Evolutionary conservation across 1,139 yeast species (phyloP).

Genomic region (Scheffersomyces quercinus): DNA sequence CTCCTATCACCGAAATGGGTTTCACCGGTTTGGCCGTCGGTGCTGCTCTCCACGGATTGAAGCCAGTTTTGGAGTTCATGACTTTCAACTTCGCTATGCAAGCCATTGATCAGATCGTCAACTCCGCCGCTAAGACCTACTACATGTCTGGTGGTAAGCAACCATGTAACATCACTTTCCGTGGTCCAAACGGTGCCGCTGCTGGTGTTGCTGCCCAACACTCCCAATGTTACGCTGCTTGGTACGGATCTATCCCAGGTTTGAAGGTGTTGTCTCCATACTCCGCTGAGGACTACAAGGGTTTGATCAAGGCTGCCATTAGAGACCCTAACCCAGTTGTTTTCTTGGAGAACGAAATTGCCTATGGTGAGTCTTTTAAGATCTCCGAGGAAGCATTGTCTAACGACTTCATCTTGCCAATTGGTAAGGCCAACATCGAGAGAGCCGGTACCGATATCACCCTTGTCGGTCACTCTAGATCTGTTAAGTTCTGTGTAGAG

Average conservation of each 20-base stretch:
- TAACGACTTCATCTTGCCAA: conserved; percentile 87
- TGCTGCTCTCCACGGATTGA: conserved; percentile 94
- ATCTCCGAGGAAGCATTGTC: conserved; percentile 86
- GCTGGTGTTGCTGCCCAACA: conserved; percentile 99
- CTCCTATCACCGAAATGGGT: conserved; percentile 99
- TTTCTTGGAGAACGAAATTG: conserved; percentile 91
- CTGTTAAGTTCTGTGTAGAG: conserved; percentile 79
- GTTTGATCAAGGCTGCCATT: conserved; percentile 91
- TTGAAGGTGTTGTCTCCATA: conserved; percentile 94
- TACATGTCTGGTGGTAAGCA: conserved; percentile 99
- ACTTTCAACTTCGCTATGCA: conserved; percentile 99
- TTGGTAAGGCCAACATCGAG: conserved; percentile 95
- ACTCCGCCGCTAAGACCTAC: conserved; percentile 97
- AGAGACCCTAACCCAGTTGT: conserved; percentile 99
- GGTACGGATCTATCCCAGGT: conserved; percentile 99
- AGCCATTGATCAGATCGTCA: conserved; percentile 95
- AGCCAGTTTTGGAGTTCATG: conserved; percentile 98
- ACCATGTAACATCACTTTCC: conserved; percentile 94
- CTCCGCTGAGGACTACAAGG: conserved; percentile 95
- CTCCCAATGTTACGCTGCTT: conserved; percentile 95
- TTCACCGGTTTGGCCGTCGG: conserved; percentile 98
- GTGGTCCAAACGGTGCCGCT: conserved; percentile 99
- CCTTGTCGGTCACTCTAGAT: conserved; percentile 88
- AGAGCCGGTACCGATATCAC: conserved; percentile 89
- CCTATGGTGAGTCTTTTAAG: conserved; percentile 90